phyloP scores from a whole-genome alignment of 768 basidiomycete genomes.

The Amanita jacksonii region DNA sequence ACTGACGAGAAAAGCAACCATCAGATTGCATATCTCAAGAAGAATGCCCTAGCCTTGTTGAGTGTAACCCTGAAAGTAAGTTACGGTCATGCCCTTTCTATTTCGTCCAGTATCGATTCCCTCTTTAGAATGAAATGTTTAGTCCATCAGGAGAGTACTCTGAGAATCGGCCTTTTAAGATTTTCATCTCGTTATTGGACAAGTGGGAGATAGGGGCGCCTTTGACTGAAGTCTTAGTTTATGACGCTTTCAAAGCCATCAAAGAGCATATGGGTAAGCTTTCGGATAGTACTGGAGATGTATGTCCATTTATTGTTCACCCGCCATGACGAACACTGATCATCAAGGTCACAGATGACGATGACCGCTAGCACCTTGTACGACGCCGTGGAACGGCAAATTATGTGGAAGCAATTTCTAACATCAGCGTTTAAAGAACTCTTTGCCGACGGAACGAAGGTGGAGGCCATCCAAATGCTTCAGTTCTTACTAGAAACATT shows the following conservation, averaged over 20 bases:
- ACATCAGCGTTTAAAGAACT: constrained; percentile 47
- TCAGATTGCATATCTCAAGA: constrained; percentile 62
- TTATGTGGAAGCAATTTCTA: constrained; percentile 78
- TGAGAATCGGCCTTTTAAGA: constrained; percentile 85
- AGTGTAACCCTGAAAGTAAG: constrained; percentile 57
- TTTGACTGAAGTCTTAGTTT: constrained; percentile 68
- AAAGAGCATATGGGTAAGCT: constrained; percentile 43
- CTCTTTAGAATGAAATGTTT: constrained; percentile 63
- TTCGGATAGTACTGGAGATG: constrained; percentile 52
- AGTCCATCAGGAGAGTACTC: constrained; percentile 62
- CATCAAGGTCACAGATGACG: constrained; percentile 35
- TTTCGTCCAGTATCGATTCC: not conserved
- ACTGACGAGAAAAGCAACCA: constrained; percentile 66
- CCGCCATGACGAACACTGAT: not conserved
- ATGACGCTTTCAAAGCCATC: constrained; percentile 73
- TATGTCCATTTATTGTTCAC: constrained; percentile 24
- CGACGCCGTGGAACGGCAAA: constrained; percentile 84
- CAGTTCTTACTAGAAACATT: constrained; percentile 68
- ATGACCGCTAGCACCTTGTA: constrained; percentile 85
- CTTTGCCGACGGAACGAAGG: constrained; percentile 26
- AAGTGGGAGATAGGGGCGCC: constrained; percentile 92
- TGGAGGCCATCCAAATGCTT: constrained; percentile 57
- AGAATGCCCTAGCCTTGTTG: constrained; percentile 66
- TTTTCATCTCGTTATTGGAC: constrained; percentile 90
- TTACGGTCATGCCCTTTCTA: not conserved